Percentiles rank a stretch among this genome's conserved stretches.
Conservation (phyloP, 2,329 filamentous ascomycete species). For the Aspergillus sp. region DNA sequence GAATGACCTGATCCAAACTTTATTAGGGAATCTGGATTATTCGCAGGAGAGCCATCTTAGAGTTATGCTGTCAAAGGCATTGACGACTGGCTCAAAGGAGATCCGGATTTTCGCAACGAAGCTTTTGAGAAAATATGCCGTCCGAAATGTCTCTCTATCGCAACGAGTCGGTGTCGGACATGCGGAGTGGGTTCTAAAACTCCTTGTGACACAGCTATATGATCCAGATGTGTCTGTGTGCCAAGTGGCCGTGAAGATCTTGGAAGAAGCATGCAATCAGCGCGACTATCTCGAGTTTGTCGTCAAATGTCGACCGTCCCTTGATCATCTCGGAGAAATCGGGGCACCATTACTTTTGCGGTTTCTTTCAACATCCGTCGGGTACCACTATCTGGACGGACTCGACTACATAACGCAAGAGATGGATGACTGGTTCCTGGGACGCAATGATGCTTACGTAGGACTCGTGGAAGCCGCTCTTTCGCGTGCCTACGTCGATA, state of each 20-base stretch:
- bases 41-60: slow-evolving; percentile 80
- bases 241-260: slow-evolving; percentile 89
- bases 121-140: slow-evolving; percentile 78
- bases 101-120: slow-evolving; percentile 88
- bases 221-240: slow-evolving; percentile 96
- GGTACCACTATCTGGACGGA: slow-evolving; percentile 94
- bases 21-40: slow-evolving; percentile 90
- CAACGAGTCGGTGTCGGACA: slow-evolving; percentile 47
- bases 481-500: slow-evolving; percentile 66
- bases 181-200: slow-evolving; percentile 90
- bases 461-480: slow-evolving; percentile 91
- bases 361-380: slow-evolving; percentile 91
- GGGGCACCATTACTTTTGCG: slow-evolving; percentile 85
- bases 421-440: slow-evolving; percentile 99
- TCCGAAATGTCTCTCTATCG: slow-evolving; percentile 42
- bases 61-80: slow-evolving; percentile 84
- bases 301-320: slow-evolving; percentile 85
- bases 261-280: slow-evolving; percentile 94
- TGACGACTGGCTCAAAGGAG: slow-evolving; percentile 83
- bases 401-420: slow-evolving; percentile 98
- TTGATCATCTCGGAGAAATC: slow-evolving; percentile 95
- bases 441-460: slow-evolving; percentile 94
- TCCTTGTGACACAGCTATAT: slow-evolving; percentile 97
- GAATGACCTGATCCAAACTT: slow-evolving; percentile 80
- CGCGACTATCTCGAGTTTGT: slow-evolving; percentile 89